Evolutionary conservation across 2,329 filamentous ascomycete genomes (phyloP).

Genomic region (Fusarium vanettenii): DNA sequence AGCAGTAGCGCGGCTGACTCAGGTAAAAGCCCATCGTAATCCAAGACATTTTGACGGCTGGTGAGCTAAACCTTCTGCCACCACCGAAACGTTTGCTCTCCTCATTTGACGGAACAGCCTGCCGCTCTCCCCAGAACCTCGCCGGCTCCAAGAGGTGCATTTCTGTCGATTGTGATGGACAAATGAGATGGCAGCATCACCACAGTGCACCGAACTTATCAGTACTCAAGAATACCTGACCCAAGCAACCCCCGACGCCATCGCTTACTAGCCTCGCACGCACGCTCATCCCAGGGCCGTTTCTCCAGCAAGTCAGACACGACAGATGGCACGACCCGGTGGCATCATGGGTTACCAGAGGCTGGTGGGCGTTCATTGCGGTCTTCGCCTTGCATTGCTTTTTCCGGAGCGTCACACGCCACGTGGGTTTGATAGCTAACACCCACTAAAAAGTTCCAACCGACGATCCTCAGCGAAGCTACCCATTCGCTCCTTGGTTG

Average conservation of each 20-base stretch:
- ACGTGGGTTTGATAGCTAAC: slow-evolving; percentile 40
- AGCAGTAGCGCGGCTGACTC: slow-evolving; percentile 15
- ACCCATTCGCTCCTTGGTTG: slow-evolving; percentile 10
- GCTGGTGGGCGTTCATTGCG: slow-evolving; percentile 14
- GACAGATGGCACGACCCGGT: slow-evolving; percentile 17
- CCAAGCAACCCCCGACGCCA: slow-evolving; percentile 30
- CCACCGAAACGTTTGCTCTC: slow-evolving; percentile 13
- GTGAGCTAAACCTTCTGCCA: slow-evolving; percentile 9
- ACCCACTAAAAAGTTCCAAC: slow-evolving; percentile 21
- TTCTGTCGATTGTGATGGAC: slow-evolving; percentile 37
- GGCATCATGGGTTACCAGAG: slow-evolving; percentile 7
- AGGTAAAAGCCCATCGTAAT: slow-evolving; percentile 21
- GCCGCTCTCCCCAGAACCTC: slow-evolving; percentile 21
- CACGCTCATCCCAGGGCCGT: slow-evolving; percentile 11
- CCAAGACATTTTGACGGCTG: slow-evolving; percentile 30
- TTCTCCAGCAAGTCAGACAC: slow-evolving; percentile 16
- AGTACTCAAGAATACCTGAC: slow-evolving; percentile 40
- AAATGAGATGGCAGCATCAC: slow-evolving; percentile 32
- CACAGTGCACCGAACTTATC: slow-evolving; percentile 41
- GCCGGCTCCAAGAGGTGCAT: slow-evolving; percentile 23
- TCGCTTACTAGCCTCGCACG: slow-evolving; percentile 37
- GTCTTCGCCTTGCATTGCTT: slow-evolving; percentile 25
- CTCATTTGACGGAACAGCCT: slow-evolving; percentile 22
- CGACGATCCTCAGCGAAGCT: slow-evolving; percentile 24
- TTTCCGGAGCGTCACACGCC: slow-evolving; percentile 35